Percentiles rank a stretch among this genome's conserved stretches.
phyloP scores from a whole-genome alignment of 177 flowering plant species.

The Vitis hybrid region DNA sequence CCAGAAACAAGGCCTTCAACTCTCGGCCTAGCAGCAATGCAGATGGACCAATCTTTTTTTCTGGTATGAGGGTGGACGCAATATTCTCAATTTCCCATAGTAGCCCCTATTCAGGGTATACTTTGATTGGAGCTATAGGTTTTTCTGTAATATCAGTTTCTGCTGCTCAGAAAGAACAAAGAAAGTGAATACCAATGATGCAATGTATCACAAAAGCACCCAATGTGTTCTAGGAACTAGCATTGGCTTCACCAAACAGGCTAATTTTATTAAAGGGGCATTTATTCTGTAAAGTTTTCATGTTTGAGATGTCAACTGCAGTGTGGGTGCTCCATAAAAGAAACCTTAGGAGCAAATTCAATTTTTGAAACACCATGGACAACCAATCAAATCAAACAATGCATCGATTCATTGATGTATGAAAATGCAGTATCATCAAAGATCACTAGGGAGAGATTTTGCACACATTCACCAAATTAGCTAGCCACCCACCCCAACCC shows the following conservation, averaged over 20 bases:
- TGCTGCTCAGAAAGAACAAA: slow-evolving; percentile 41
- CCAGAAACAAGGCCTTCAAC: slow-evolving; percentile 90
- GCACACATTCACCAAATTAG: slow-evolving; percentile 31
- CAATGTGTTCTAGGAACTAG: background rate
- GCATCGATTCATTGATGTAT: too few species aligned
- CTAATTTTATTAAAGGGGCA: too few species aligned
- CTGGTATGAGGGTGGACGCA: slow-evolving; percentile 77
- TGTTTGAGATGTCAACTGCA: too few species aligned
- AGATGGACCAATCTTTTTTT: slow-evolving; percentile 89
- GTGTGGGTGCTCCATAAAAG: too few species aligned
- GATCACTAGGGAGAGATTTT: too few species aligned
- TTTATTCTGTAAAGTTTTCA: too few species aligned
- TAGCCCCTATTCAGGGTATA: slow-evolving; percentile 90
- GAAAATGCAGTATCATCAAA: too few species aligned
- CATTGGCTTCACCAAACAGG: background rate
- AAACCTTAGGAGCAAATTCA: too few species aligned
- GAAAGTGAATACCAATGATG: slow-evolving; percentile 2
- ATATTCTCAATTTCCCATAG: slow-evolving; percentile 88
- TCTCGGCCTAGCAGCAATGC: slow-evolving; percentile 96
- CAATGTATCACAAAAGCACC: background rate
- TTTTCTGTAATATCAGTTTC: slow-evolving; percentile 80
- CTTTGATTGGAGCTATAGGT: slow-evolving; percentile 78
- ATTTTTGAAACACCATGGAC: too few species aligned
- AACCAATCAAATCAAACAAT: too few species aligned
- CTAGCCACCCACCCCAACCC: slow-evolving; percentile 45